Conservation (phyloP, 495 filamentous ascomycete species). For the Tuber microsphaerosporum region DNA sequence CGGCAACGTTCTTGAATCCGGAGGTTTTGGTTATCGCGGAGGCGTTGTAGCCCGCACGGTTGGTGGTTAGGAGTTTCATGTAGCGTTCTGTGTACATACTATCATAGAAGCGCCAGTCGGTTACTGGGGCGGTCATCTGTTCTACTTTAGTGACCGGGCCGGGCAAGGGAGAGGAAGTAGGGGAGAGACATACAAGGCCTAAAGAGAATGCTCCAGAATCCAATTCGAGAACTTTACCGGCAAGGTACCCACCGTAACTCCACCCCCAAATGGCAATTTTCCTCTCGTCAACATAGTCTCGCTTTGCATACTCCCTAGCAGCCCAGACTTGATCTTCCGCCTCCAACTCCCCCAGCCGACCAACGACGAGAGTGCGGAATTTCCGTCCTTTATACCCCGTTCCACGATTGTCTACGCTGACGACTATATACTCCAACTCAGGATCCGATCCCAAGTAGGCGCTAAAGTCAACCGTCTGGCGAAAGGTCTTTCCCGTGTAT, state of each 20-base stretch:
- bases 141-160: neutral
- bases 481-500: constrained; percentile 47
- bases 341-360: constrained; percentile 51
- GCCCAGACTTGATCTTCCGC: constrained; percentile 54
- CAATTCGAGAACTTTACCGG: constrained; percentile 51
- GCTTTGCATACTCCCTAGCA: constrained; percentile 46
- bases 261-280: constrained; percentile 56
- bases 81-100: constrained; percentile 59
- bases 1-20: constrained; percentile 51
- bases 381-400: constrained; percentile 51
- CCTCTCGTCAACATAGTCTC: constrained; percentile 47
- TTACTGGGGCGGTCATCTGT: constrained; percentile 48
- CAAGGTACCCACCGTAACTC: constrained; percentile 56
- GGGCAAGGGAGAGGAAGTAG: neutral
- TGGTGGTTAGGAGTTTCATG: constrained; percentile 52
- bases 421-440: constrained; percentile 53
- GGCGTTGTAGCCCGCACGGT: constrained; percentile 48
- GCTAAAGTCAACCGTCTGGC: constrained; percentile 45
- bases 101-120: constrained; percentile 59
- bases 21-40: constrained; percentile 45
- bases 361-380: constrained; percentile 48
- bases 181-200: constrained; percentile 40
- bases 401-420: constrained; percentile 53
- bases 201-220: constrained; percentile 50
- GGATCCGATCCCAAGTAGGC: constrained; percentile 54